Base-by-base conservation (phyloP, 2,329 filamentous ascomycete species). In the Trichoderma atrobrunneum region DNA sequence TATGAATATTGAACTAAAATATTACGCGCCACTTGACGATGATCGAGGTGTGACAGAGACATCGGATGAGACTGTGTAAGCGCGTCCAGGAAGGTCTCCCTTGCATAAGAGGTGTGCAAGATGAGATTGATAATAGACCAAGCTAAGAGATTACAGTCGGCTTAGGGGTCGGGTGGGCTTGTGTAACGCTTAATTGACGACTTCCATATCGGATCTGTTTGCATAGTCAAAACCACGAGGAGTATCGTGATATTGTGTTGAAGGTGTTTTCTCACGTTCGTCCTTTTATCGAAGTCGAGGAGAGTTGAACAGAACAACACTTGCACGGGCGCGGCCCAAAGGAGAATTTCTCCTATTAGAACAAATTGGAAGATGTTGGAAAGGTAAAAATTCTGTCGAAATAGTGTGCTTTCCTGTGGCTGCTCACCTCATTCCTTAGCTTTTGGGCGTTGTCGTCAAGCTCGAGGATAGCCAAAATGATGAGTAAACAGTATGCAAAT, bases 51-150 rank as follows among this genome's bases (percentile, higher is more conserved):
- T 26, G 34, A 36, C 34, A 39, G 32, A 24, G 21, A 26, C 60
- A 26, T 62, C 21, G 51, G 24, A 54, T 28, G 43, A 36, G 30
- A 67, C 64, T 36, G 64, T 54, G 64, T 67, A 67, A 67, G 64
- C 64, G 54, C 64, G 36, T 57, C 30, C 7, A 14, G 21, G 24
- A 24, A 34, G 7, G 59, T 36, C 10, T 39, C 21, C 60, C 34
- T 28, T 26, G 21, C 26, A 21, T 18, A 18, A 63, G 16, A 48
- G 4, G 7, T 18, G 3, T 26, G 14, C 32, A 3, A 18, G 12
- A 39, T 39, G 60, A 39, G 30, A 30, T 34, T 32, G 11, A 60
- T 60, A 21, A 3, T 34, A 34, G 57, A 43, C 39, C 32, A 18
- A 12, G 28, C 32, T 60, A 24, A 60, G 57, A 60, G 57, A 34